Evolutionary conservation across 306 rosid species (phyloP), one percentile per base, ranked within the genome.

Genomic region (Fagus sylvatica): DNA sequence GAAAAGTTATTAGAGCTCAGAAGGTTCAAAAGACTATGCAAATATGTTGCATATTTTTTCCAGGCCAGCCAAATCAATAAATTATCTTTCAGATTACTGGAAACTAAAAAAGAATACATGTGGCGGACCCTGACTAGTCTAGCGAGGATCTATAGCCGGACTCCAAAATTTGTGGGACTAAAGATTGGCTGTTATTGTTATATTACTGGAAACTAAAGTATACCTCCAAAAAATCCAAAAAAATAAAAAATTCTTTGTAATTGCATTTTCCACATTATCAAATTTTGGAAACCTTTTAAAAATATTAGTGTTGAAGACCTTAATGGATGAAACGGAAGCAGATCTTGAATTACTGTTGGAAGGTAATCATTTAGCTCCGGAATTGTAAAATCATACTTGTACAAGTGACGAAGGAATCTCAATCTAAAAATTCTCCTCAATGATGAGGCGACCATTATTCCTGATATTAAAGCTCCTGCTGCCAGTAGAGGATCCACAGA

Each of bases 401-500:
- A 81, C 72, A 82, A 46, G 74, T 78, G 96, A 53, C 90, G 91
- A 56, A 88, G 78, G 72, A 87, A 84, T 84, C 89, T 86, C 84
- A 83, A 81, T 61, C 89, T 81, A 59, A 67, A 87, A 54, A 89
- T 69, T 85, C 81, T 85, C 74, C 84, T 89, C 82, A 87, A 49
- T 53, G 80, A 41, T 33, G 74, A 78, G 15, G 91, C 80, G 77
- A 84, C 67, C 15, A 89, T 46, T 12, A 81, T 62, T 72, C 91
- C 98, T 76, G 85, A 86, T 75, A 74, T 19, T 67, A 93, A 64
- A 34, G 90, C 93, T 74, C 80, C 89, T 22, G 80, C 76, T 84
- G 91, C 97, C 80, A 95, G 80, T 60, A 91, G 65, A 42, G 86
- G 93, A 81, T 95, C 99, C 56, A 78, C 62, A 77, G 99, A 93